Conservation (phyloP, 805 yeast genomes). For the Candida jianshihensis region DNA sequence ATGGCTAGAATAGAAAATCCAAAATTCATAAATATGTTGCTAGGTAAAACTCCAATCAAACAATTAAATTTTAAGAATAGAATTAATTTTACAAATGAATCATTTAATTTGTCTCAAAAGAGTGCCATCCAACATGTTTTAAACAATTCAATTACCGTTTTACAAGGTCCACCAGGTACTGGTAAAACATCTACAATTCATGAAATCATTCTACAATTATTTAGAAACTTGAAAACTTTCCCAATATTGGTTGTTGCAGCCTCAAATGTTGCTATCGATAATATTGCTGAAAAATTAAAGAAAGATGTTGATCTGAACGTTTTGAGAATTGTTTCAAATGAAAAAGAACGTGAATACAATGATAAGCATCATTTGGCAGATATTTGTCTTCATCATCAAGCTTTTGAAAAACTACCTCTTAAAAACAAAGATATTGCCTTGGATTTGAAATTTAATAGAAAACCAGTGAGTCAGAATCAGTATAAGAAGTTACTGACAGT, state of each 20-base stretch:
- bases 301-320: slow-evolving; percentile 42
- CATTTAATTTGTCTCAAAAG: slow-evolving; percentile 53
- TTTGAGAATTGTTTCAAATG: slow-evolving; percentile 50
- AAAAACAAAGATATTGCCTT: slow-evolving; percentile 35
- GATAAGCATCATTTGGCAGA: slow-evolving; percentile 48
- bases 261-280: slow-evolving; percentile 69
- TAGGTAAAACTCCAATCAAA: slow-evolving; percentile 48
- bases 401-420: slow-evolving; percentile 41
- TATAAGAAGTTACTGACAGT: slow-evolving; percentile 44
- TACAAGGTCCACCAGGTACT: slow-evolving; percentile 82
- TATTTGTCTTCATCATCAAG: slow-evolving; percentile 59
- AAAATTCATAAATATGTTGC: slow-evolving; percentile 43
- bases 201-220: slow-evolving; percentile 51
- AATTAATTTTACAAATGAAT: slow-evolving; percentile 40
- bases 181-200: slow-evolving; percentile 72
- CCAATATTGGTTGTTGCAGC: slow-evolving; percentile 73
- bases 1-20: slow-evolving; percentile 54
- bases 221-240: slow-evolving; percentile 46
- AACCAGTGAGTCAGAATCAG: slow-evolving; percentile 36
- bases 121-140: slow-evolving; percentile 31
- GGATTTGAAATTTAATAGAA: slow-evolving; percentile 38
- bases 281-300: slow-evolving; percentile 63
- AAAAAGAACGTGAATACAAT: slow-evolving; percentile 56
- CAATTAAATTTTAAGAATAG: slow-evolving; percentile 52
- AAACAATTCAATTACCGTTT: slow-evolving; percentile 35